phyloP scores from a whole-genome alignment of 163 green algal species.

The Chloromonas sp. region DNA sequence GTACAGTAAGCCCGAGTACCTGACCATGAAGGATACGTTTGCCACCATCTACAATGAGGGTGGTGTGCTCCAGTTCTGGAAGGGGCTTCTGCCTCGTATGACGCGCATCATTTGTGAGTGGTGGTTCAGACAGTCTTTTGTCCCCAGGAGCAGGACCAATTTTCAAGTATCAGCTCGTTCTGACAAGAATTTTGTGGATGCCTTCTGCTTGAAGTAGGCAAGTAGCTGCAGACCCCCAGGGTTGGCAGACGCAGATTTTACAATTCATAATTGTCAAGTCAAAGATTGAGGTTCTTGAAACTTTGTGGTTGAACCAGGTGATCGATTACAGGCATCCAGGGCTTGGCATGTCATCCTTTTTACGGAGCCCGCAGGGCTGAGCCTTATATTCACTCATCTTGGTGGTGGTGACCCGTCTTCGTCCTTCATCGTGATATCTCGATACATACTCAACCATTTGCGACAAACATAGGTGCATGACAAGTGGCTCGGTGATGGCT shows the following conservation, averaged over 20 bases:
- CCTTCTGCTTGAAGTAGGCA: no score
- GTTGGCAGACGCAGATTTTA: no score
- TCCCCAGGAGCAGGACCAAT: neutral
- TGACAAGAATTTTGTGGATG: neutral
- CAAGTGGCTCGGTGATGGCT: neutral
- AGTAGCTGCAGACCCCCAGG: no score
- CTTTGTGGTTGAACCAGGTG: neutral
- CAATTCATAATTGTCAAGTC: no score
- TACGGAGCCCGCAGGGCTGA: no score
- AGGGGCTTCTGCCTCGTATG: slow-evolving; percentile 50
- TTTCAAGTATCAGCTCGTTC: neutral
- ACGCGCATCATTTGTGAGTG: slow-evolving; percentile 46
- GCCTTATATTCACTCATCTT: no score
- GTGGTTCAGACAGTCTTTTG: neutral
- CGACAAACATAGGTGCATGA: neutral
- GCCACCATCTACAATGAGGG: slow-evolving; percentile 43
- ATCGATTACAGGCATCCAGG: neutral
- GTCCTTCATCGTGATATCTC: no score
- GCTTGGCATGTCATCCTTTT: no score
- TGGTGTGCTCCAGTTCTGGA: slow-evolving; percentile 45
- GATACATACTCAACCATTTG: no score
- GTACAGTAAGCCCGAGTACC: slow-evolving; percentile 58
- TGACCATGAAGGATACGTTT: slow-evolving; percentile 30
- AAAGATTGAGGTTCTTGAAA: neutral
- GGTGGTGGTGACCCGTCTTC: no score